phyloP scores from a whole-genome alignment of 2,329 filamentous ascomycete genomes.

The Botryotinia narcissicola region DNA sequence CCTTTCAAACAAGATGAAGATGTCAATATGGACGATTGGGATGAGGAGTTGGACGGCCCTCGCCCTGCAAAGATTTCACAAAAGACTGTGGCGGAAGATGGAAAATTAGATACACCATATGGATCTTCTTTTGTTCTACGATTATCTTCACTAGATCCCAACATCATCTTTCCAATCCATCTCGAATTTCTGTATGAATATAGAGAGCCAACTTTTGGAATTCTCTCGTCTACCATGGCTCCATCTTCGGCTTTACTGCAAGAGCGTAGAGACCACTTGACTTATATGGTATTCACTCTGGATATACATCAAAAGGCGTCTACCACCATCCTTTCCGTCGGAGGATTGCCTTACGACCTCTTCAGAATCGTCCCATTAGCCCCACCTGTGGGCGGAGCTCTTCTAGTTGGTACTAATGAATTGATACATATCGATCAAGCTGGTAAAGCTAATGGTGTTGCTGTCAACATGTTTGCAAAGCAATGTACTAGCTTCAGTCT shows the following conservation, averaged over 20 bases:
- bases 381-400: conserved; percentile 80
- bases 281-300: conserved; percentile 92
- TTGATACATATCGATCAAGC: conserved; percentile 94
- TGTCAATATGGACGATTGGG: conserved; percentile 88
- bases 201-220: conserved; percentile 93
- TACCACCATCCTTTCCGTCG: conserved; percentile 85
- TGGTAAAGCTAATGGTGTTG: conserved; percentile 88
- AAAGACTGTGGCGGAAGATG: conserved; percentile 33
- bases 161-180: conserved; percentile 83
- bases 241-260: conserved; percentile 70
- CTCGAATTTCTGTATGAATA: conserved; percentile 95
- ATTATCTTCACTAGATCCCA: conserved; percentile 82
- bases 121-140: conserved; percentile 89
- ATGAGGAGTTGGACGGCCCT: conserved; percentile 73
- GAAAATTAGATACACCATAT: conserved; percentile 64
- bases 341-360: conserved; percentile 81
- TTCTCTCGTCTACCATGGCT: conserved; percentile 74
- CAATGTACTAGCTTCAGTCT: conserved; percentile 80
- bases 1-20: conserved; percentile 92
- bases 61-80: conserved; percentile 47
- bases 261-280: conserved; percentile 79
- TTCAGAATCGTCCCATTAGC: conserved; percentile 80
- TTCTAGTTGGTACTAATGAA: conserved; percentile 85
- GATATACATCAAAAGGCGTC: conserved; percentile 92
- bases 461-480: conserved; percentile 86